Conservation (phyloP, 108 stramenopile species). For the Skeletonema marinoi region DNA sequence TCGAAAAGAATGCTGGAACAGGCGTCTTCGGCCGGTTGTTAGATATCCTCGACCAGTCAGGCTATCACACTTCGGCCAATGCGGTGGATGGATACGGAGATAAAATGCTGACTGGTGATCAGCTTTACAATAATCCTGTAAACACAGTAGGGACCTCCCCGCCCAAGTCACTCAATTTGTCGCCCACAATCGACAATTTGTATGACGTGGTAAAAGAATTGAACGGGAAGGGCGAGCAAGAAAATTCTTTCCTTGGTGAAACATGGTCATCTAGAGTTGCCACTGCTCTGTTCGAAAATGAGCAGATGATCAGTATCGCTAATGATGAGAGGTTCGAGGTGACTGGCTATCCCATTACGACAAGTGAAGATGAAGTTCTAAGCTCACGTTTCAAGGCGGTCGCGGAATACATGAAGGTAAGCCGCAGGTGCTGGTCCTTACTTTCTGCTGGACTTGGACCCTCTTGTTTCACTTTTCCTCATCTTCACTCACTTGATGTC, state of each 20-base stretch:
- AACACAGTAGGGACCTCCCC: too few species aligned
- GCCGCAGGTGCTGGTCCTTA: too few species aligned
- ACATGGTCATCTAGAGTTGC: conserved; percentile 16
- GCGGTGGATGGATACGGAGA: conserved; percentile 23
- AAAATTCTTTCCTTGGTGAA: conserved; percentile 14
- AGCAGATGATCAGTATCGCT: conserved; percentile 5
- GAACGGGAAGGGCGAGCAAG: conserved; percentile 15
- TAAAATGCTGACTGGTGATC: conserved; percentile 26
- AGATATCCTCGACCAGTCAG: conserved; percentile 6
- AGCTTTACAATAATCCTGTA: background rate
- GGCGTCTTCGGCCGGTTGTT: conserved; percentile 36
- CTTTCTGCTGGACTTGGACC: too few species aligned
- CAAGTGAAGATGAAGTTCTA: too few species aligned
- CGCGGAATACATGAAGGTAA: too few species aligned
- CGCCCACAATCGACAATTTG: conserved; percentile 13
- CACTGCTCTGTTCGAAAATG: conserved; percentile 21
- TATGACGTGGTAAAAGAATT: conserved; percentile 21
- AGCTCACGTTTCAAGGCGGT: too few species aligned
- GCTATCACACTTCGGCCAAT: conserved; percentile 20
- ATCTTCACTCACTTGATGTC: too few species aligned
- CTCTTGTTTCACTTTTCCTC: too few species aligned
- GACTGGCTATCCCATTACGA: too few species aligned
- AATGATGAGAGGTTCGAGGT: too few species aligned
- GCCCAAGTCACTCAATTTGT: conserved; percentile 4
- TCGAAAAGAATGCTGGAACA: conserved; percentile 18